phyloP scores from a whole-genome alignment of 2,329 filamentous ascomycete genomes.

The Neofusicoccum kwambonambiense region DNA sequence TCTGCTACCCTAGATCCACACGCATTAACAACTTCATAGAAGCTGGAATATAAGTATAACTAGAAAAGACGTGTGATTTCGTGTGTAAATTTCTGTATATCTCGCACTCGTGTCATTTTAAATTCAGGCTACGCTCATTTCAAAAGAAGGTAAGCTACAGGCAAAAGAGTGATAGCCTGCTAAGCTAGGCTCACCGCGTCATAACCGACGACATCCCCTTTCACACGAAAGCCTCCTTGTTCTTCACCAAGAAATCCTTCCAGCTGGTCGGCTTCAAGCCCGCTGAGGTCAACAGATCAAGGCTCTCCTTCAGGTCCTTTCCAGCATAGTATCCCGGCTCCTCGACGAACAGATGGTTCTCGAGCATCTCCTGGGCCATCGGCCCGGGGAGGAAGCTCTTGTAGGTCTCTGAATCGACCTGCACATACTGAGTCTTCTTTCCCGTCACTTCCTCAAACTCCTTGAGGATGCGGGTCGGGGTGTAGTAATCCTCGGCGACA shows the following conservation, averaged over 20 bases:
- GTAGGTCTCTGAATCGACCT: constrained; percentile 44
- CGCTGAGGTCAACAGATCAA: constrained; percentile 30
- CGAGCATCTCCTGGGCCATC: constrained; percentile 50
- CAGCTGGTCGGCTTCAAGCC: constrained; percentile 39
- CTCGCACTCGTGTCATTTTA: no score
- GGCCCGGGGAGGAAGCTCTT: constrained; percentile 40
- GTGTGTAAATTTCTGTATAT: no score
- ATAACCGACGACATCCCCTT: no score
- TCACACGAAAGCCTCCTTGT: neutral
- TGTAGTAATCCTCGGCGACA: constrained; percentile 38
- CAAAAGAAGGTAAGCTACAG: no score
- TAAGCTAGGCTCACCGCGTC: no score
- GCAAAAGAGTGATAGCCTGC: no score
- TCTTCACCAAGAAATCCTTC: constrained; percentile 36
- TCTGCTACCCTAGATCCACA: no score
- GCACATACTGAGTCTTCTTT: constrained; percentile 32
- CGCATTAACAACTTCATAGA: no score
- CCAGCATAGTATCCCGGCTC: constrained; percentile 56
- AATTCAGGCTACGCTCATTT: no score
- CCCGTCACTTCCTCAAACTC: constrained; percentile 40
- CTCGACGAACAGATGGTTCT: constrained; percentile 55
- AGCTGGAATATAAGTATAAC: no score
- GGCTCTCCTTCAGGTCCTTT: constrained; percentile 41
- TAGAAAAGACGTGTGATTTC: no score
- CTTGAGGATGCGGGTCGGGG: constrained; percentile 26